Conservation (phyloP, 345 rosid species). For the Mallotus nudiflorus region DNA sequence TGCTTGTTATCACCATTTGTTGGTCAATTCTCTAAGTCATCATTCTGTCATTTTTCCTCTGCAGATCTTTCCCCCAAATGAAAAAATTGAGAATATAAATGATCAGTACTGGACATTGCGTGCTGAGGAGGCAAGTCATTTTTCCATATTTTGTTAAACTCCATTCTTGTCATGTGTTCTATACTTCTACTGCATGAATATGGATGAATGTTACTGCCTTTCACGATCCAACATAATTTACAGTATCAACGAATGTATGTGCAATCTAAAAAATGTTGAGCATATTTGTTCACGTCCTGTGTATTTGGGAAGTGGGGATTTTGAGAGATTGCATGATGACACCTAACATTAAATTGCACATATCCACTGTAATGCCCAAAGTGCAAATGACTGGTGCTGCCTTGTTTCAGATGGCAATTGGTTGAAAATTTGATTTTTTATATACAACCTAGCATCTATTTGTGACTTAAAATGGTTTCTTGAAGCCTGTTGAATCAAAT, state of each 20-base stretch:
- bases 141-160: conserved; percentile 1
- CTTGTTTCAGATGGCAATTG: not conserved
- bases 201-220: not conserved
- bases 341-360: not conserved
- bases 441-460: not conserved
- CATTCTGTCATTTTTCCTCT: conserved; percentile 5
- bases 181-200: not conserved
- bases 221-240: not conserved
- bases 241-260: not conserved
- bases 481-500: conserved; percentile 3
- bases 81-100: conserved; percentile 91
- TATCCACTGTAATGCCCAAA: not conserved
- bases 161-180: not conserved
- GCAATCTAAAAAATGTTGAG: not conserved
- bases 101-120: conserved; percentile 96
- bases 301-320: no score
- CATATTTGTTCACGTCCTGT: no score
- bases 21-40: not conserved
- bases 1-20: no score
- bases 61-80: conserved; percentile 84
- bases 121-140: conserved; percentile 81
- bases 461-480: not conserved
- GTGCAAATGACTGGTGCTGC: not conserved
- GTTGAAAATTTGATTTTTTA: not conserved
- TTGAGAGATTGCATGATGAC: not conserved